Base-by-base conservation (phyloP, 2,329 filamentous ascomycete genomes). In the Cryphonectria radicalis region DNA sequence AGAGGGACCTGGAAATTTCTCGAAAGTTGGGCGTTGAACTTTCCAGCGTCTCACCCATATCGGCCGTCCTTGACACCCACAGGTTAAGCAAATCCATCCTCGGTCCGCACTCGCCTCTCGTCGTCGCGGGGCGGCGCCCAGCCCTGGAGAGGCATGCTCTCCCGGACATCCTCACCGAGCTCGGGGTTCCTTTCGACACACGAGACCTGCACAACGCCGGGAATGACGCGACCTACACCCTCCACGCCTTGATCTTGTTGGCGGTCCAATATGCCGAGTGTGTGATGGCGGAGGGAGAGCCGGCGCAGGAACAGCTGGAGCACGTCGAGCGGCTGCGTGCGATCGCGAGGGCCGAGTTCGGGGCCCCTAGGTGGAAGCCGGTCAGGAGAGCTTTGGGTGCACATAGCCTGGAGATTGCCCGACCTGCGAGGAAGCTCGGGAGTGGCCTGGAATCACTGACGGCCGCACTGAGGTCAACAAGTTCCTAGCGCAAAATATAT, bases 191-290 rank as follows among this genome's bases (percentile, higher is more conserved):
- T 32, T 32, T 66, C 46, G 63, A 59, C 60, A 42, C 35, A 32
- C n/a, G 57, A 6, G 13, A 69, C 25, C 50, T 69, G 35, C 67
- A 69, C 6, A 69, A 65, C 63, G 67, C 50, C 22, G 67, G 67
- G 7, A 69, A 65, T 25, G 68, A 69, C 25, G 68, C 68, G 5
- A 69, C 68, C 10, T 62, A 60, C 28, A 69, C 68, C 7, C 68
- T 66, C 40, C n/a, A 70, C 28, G 62, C 68, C 32, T 32, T 62
- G 37, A 37, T 69, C 22, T 37, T 59, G 62, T 43, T 69, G 17
- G 67, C 43, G 4, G 50, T 57, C 14, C 67, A 62, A 59, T 59
- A 37, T 43, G 50, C 50, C n/a, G 67, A 65, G 62, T 59, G 35
- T 46, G 19, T 40, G n/a, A 28, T n/a, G 25, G 40, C 22, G n/a